These are phyloP conservation scores for Phytophthora melonis DNA, from an alignment of 352 stramenopile species.

Conservation along the genomic window DNA sequence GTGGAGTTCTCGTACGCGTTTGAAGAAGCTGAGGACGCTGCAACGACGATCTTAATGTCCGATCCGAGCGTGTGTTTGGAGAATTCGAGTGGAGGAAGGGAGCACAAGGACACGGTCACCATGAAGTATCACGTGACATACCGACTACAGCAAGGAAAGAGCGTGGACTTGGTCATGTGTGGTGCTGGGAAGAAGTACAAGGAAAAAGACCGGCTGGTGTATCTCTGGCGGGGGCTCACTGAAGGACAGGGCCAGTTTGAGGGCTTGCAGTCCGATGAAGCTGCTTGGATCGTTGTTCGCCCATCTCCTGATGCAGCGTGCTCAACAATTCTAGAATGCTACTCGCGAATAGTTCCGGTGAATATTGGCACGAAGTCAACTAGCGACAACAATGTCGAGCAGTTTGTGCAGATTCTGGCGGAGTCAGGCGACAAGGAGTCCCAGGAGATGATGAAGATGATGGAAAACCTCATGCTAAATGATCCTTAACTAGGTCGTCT, in stretches of 20 bases:
- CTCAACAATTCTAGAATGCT: slow-evolving; percentile 35
- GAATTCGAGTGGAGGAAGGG: background rate
- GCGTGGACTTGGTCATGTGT: slow-evolving; percentile 5
- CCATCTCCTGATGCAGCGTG: background rate
- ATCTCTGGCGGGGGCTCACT: slow-evolving; percentile 51
- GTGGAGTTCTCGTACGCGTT: slow-evolving; percentile 18
- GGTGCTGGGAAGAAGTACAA: slow-evolving; percentile 46
- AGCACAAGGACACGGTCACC: slow-evolving; percentile 25
- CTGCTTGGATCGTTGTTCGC: slow-evolving; percentile 48
- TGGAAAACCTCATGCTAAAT: slow-evolving; percentile 29
- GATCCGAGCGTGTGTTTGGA: background rate
- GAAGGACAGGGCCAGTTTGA: slow-evolving; percentile 41
- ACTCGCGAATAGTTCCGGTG: slow-evolving; percentile 37
- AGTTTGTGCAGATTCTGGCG: slow-evolving; percentile 31
- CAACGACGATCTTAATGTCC: slow-evolving; percentile 20
- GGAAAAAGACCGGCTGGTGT: slow-evolving; percentile 46
- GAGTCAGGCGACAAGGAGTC: slow-evolving; percentile 24
- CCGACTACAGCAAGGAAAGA: background rate
- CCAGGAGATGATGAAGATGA: slow-evolving; percentile 25
- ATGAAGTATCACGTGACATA: slow-evolving; percentile 39
- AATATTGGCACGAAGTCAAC: slow-evolving; percentile 1
- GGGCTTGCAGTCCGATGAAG: slow-evolving; percentile 54
- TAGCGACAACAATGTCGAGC: slow-evolving; percentile 21
- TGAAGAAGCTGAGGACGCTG: slow-evolving; percentile 13
- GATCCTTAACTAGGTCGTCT: no score